Conservation (phyloP, 176 grass and related monocot species). For the Eragrostis nindensis region DNA sequence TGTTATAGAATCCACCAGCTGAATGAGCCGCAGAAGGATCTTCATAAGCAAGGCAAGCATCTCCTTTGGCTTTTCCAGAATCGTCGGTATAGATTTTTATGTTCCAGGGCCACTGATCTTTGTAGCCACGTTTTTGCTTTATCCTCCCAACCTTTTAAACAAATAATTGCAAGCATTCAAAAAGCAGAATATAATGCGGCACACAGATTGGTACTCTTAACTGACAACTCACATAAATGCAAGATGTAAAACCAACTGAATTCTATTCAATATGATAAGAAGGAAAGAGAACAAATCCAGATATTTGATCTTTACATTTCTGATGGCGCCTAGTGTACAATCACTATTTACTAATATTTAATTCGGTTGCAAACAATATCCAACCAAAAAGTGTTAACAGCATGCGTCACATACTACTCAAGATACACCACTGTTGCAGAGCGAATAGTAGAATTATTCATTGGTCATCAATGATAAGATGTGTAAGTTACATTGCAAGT, state of each 20-base stretch:
- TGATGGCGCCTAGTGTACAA: not conserved
- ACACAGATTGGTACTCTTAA: not conserved
- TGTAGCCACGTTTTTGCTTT: constrained; percentile 98
- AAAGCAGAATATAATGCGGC: not conserved
- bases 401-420: not conserved
- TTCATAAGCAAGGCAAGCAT: constrained; percentile 97
- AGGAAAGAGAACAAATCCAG: not conserved
- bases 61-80: constrained; percentile 89
- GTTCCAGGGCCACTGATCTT: constrained; percentile 99
- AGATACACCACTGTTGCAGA: not conserved
- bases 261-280: not conserved
- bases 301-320: not conserved
- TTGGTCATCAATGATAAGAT: not conserved
- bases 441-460: not conserved
- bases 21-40: constrained; percentile 97
- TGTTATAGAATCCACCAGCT: constrained; percentile 94
- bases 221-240: not conserved
- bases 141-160: constrained; percentile 83
- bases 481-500: not conserved
- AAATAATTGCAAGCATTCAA: constrained; percentile 27
- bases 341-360: not conserved
- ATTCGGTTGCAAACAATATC: constrained; percentile 10
- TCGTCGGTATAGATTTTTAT: constrained; percentile 98
- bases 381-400: not conserved
- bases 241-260: constrained; percentile 20